phyloP scores from a whole-genome alignment of 495 filamentous ascomycete genomes.

The Immersiella caudata region DNA sequence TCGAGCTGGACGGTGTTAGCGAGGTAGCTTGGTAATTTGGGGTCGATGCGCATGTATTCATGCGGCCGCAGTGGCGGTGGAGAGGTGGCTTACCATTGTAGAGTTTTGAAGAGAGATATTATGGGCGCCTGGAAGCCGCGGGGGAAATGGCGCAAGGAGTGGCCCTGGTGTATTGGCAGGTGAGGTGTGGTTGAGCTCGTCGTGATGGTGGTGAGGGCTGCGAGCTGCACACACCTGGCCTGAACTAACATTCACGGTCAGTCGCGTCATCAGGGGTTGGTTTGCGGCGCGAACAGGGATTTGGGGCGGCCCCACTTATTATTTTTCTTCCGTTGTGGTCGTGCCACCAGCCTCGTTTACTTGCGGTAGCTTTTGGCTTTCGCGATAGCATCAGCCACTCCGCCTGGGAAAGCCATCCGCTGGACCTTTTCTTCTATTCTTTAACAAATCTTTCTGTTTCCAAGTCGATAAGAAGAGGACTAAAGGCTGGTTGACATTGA shows the following conservation, averaged over 20 bases:
- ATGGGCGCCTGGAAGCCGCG: no score
- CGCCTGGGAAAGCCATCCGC: no score
- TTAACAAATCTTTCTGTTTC: no score
- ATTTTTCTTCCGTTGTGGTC: background rate
- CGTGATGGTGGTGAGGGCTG: background rate
- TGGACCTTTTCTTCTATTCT: no score
- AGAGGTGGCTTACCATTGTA: conserved; percentile 4
- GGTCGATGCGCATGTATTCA: conserved; percentile 40
- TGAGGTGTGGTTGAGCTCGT: background rate
- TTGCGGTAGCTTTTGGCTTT: background rate
- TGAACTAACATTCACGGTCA: conserved; percentile 1
- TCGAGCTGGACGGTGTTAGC: conserved; percentile 68
- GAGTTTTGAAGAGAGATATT: background rate
- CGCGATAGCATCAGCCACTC: no score
- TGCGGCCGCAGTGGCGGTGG: background rate
- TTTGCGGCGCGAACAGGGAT: background rate
- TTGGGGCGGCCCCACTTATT: conserved; percentile 1
- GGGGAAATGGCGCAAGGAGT: background rate
- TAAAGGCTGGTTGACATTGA: no score
- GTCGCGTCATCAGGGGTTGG: conserved; percentile 32
- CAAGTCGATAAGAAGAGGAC: no score
- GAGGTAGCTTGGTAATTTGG: conserved; percentile 2
- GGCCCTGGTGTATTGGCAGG: background rate
- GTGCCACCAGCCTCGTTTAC: conserved; percentile 1
- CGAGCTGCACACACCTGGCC: conserved; percentile 9